phyloP scores from a whole-genome alignment of 495 filamentous ascomycete genomes.

The Daldinia bambusicola region DNA sequence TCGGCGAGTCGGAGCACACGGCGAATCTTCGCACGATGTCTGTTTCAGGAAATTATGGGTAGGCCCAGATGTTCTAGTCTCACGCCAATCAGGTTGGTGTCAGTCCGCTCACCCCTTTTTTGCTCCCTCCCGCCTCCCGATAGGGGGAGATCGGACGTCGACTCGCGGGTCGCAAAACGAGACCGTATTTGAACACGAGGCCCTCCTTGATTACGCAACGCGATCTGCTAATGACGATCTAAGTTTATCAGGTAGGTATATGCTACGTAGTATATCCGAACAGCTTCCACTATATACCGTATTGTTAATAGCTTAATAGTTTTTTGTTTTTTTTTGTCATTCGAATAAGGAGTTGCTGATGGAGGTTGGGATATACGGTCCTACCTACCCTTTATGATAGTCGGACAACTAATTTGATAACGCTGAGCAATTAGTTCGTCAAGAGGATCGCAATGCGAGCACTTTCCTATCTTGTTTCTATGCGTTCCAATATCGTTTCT shows the following conservation, averaged over 20 bases:
- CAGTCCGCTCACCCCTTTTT: conserved; percentile 20
- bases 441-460: conserved; percentile 1
- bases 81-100: conserved; percentile 31
- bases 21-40: conserved; percentile 20
- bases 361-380: background rate
- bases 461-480: conserved; percentile 20
- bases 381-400: conserved; percentile 14
- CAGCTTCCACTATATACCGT: too few relatives aligned
- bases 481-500: conserved; percentile 14
- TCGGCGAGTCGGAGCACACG: background rate
- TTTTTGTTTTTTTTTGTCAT: too few relatives aligned
- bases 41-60: conserved; percentile 38
- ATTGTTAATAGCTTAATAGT: background rate
- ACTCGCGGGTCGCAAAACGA: conserved; percentile 11
- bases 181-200: conserved; percentile 39
- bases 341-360: conserved; percentile 4
- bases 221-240: background rate
- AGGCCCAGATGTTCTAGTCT: conserved; percentile 30
- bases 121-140: conserved; percentile 3
- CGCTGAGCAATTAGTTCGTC: conserved; percentile 15
- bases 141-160: conserved; percentile 26
- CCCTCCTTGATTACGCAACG: conserved; percentile 32
- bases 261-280: too few relatives aligned
- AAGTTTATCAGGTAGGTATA: too few relatives aligned
- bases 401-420: conserved; percentile 8